A percentile compares a stretch with the other conserved stretches of the same genome.
phyloP scores from a whole-genome alignment of 305 asterid genomes.

The Fraxinus platypoda region DNA sequence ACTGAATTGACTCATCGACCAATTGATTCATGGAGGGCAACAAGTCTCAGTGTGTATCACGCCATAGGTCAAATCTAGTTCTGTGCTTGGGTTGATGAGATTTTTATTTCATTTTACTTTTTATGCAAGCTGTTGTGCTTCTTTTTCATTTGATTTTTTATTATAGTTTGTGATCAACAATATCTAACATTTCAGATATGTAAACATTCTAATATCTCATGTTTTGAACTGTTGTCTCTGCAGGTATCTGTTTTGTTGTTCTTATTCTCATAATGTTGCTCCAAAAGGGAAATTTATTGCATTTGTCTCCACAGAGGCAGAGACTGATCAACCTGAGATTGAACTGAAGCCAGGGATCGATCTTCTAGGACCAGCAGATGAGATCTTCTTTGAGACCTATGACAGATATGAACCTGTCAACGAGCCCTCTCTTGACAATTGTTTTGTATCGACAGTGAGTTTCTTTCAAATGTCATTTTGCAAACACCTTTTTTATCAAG shows the following conservation, averaged over 20 bases:
- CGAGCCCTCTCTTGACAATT: constrained; percentile 78
- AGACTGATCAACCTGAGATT: constrained; percentile 80
- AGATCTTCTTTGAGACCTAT: constrained; percentile 81
- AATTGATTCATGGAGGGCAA: background rate
- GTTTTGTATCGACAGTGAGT: constrained; percentile 85
- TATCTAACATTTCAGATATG: background rate
- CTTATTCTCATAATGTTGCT: constrained; percentile 96
- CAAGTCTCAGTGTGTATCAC: background rate
- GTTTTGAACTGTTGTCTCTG: constrained; percentile 19
- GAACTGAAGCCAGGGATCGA: constrained; percentile 89
- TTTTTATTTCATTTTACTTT: background rate
- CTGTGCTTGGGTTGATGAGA: background rate
- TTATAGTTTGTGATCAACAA: too few relatives aligned
- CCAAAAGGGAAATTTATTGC: constrained; percentile 96
- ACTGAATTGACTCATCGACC: background rate
- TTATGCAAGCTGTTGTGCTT: background rate
- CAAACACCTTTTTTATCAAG: constrained; percentile 4
- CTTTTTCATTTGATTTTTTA: too few relatives aligned
- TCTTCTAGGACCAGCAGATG: constrained; percentile 96
- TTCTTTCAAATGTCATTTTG: constrained; percentile 15
- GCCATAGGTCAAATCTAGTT: background rate
- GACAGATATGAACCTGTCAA: constrained; percentile 77
- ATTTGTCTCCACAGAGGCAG: constrained; percentile 93
- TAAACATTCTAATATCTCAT: constrained; percentile 2
- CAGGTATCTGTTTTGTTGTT: constrained; percentile 95